These are phyloP conservation scores for Euphorbia peplus DNA, from an alignment of 345 rosid genomes.

Conservation along the genomic window DNA sequence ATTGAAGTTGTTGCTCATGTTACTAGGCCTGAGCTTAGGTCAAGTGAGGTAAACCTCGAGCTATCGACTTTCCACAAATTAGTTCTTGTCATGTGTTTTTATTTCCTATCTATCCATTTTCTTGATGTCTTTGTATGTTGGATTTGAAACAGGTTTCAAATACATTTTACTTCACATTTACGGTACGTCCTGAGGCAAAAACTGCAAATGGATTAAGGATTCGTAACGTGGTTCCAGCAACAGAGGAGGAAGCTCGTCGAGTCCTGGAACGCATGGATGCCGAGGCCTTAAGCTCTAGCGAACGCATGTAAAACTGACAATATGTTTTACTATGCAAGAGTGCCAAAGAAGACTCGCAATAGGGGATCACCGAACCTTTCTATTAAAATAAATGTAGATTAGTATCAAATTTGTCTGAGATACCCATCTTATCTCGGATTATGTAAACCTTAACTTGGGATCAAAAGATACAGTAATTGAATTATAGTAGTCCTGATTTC, in stretches of 20 bases:
- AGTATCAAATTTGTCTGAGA: not conserved
- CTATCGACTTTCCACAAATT: not conserved
- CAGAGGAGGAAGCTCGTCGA: constrained; percentile 80
- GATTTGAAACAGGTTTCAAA: constrained; percentile 59
- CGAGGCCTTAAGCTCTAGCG: constrained; percentile 32
- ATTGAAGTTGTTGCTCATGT: constrained; percentile 97
- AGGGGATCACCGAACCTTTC: not conserved
- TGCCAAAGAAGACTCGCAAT: not conserved
- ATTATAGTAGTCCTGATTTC: no score
- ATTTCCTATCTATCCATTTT: not conserved
- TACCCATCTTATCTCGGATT: not conserved
- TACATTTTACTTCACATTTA: constrained; percentile 77
- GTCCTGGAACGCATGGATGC: constrained; percentile 75
- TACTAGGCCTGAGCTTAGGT: constrained; percentile 84
- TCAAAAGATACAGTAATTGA: no score
- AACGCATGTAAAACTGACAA: not conserved
- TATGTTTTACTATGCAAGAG: not conserved
- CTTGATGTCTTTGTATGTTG: constrained; percentile 2
- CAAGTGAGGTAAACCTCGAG: constrained; percentile 61
- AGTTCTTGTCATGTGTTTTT: not conserved
- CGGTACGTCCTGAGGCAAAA: constrained; percentile 67
- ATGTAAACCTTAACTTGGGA: no score
- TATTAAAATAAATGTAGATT: not conserved
- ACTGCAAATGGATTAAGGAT: constrained; percentile 48
- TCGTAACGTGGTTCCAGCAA: constrained; percentile 74